phyloP scores from a whole-genome alignment of 768 basidiomycete species.

The Clathrus columnatus region DNA sequence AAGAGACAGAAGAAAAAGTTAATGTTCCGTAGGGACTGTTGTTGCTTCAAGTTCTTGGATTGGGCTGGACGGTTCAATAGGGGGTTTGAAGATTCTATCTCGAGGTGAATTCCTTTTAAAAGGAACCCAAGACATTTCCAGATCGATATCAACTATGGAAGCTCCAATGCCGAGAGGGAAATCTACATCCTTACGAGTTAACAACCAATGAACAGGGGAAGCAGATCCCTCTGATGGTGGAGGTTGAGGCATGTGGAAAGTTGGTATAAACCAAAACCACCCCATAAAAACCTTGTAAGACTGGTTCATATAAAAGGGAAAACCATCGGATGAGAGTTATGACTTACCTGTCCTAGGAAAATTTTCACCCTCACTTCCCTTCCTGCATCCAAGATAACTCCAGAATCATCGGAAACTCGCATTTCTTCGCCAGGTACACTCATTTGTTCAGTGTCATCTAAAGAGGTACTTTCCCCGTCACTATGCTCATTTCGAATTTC shows the following conservation, averaged over 20 bases:
- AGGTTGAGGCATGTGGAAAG: slow-evolving; percentile 64
- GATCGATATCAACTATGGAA: slow-evolving; percentile 54
- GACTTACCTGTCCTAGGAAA: slow-evolving; percentile 57
- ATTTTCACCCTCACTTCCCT: slow-evolving; percentile 66
- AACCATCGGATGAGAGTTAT: neutral
- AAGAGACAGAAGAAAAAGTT: too few relatives aligned
- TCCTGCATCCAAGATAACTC: slow-evolving; percentile 52
- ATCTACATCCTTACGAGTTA: slow-evolving; percentile 54
- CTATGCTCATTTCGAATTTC: slow-evolving; percentile 9
- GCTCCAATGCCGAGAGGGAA: slow-evolving; percentile 70
- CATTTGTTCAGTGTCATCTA: slow-evolving; percentile 1
- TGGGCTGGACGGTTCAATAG: too few relatives aligned
- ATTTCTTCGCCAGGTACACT: neutral
- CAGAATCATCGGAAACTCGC: slow-evolving; percentile 19
- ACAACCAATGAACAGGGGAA: slow-evolving; percentile 10
- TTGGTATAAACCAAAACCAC: slow-evolving; percentile 83
- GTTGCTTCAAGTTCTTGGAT: too few relatives aligned
- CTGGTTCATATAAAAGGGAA: slow-evolving; percentile 10
- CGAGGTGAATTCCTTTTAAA: neutral
- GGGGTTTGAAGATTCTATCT: too few relatives aligned
- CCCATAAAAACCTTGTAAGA: slow-evolving; percentile 59
- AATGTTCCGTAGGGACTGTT: too few relatives aligned
- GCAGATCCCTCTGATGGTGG: slow-evolving; percentile 21
- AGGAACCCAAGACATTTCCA: slow-evolving; percentile 45
- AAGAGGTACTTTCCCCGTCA: neutral